These are phyloP conservation scores for Diutina rugosa DNA, from an alignment of 1,139 yeast genomes.

Conservation along the genomic window DNA sequence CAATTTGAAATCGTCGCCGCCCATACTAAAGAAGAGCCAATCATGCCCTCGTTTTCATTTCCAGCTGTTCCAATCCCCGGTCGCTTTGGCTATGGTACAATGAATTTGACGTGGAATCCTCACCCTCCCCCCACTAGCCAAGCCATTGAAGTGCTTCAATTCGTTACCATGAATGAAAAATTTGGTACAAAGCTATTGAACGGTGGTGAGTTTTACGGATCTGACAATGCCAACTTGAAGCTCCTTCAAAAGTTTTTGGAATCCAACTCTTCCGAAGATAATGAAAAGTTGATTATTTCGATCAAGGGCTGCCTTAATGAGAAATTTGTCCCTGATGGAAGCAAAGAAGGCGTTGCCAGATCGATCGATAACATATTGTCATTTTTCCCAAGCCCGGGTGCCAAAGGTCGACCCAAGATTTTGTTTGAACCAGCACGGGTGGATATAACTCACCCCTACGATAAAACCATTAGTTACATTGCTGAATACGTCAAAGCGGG, in stretches of 20 bases:
- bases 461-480: conserved; percentile 36
- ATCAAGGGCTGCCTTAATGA: conserved; percentile 52
- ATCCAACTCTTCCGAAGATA: conserved; percentile 23
- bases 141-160: conserved; percentile 31
- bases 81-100: conserved; percentile 45
- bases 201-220: conserved; percentile 72
- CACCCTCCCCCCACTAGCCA: conserved; percentile 29
- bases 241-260: conserved; percentile 42
- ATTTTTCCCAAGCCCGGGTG: conserved; percentile 31
- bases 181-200: conserved; percentile 49
- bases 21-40: background rate
- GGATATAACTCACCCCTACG: conserved; percentile 35
- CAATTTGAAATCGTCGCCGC: background rate
- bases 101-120: conserved; percentile 49
- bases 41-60: background rate
- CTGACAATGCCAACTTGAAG: conserved; percentile 30
- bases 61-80: conserved; percentile 7
- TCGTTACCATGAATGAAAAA: conserved; percentile 7
- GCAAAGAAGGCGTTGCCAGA: conserved; percentile 29
- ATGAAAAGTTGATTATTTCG: conserved; percentile 23
- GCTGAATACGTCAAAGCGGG: conserved; percentile 42
- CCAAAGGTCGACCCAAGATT: conserved; percentile 19
- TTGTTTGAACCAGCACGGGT: conserved; percentile 62
- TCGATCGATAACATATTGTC: conserved; percentile 38
- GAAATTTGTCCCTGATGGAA: conserved; percentile 33